Percentiles rank a stretch among this genome's conserved stretches.
Conservation (phyloP, 345 rosid genomes). For the Salix purpurea region DNA sequence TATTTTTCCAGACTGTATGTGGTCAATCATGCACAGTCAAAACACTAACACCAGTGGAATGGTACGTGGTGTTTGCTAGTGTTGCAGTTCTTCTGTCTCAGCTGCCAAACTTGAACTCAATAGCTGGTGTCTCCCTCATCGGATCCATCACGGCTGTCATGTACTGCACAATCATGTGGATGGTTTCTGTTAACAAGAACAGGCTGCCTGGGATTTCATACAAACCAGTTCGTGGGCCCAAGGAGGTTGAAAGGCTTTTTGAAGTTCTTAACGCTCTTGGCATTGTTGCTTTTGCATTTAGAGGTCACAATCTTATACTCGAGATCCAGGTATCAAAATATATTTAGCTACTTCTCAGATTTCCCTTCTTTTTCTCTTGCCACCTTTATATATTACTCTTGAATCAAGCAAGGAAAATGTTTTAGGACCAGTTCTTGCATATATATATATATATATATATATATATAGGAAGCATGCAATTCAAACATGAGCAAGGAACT, state of each 20-base stretch:
- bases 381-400: neutral
- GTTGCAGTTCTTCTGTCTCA: slow-evolving; percentile 37
- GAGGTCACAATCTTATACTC: slow-evolving; percentile 48
- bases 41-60: slow-evolving; percentile 26
- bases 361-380: neutral
- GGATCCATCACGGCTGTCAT: slow-evolving; percentile 38
- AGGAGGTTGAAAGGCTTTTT: slow-evolving; percentile 6
- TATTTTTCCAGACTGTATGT: slow-evolving; percentile 32
- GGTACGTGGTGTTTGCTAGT: slow-evolving; percentile 40
- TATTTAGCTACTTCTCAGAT: neutral
- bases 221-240: slow-evolving; percentile 11
- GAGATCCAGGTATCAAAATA: slow-evolving; percentile 36
- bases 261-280: slow-evolving; percentile 33
- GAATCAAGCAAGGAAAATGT: neutral
- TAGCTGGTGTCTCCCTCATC: slow-evolving; percentile 28
- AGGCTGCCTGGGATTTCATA: slow-evolving; percentile 33
- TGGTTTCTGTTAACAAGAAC: slow-evolving; percentile 28
- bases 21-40: slow-evolving; percentile 9
- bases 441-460: neutral
- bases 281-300: slow-evolving; percentile 40
- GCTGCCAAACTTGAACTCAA: slow-evolving; percentile 46
- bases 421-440: neutral
- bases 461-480: neutral
- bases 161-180: slow-evolving; percentile 36
- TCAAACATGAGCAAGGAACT: neutral